Percentiles rank a stretch among this genome's conserved stretches.
These are phyloP conservation scores for Buxus sempervirens DNA, from an alignment of 164 flowering plant species.

Conservation along the genomic window DNA sequence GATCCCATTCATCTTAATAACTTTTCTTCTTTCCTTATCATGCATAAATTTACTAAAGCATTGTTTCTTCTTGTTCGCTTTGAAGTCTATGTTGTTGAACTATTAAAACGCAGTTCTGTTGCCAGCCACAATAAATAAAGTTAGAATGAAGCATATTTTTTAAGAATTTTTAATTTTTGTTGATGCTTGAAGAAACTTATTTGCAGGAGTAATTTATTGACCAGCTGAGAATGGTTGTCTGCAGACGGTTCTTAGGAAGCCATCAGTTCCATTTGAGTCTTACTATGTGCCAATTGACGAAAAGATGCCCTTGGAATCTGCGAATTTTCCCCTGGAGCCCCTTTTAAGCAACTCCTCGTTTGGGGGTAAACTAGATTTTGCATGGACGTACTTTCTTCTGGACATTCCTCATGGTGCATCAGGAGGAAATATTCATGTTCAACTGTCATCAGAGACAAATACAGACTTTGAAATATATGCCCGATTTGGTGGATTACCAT, in stretches of 20 bases:
- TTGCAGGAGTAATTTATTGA: constrained; percentile 28
- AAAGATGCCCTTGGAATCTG: constrained; percentile 32
- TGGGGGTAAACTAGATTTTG: constrained; percentile 23
- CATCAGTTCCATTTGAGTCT: constrained; percentile 49
- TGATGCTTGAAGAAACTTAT: constrained; percentile 24
- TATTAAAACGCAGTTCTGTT: not conserved
- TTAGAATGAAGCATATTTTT: not conserved
- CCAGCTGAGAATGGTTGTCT: constrained; percentile 42
- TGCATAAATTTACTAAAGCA: no score
- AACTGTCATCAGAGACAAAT: constrained; percentile 40
- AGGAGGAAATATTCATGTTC: constrained; percentile 74
- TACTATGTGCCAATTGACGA: constrained; percentile 58
- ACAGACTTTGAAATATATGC: constrained; percentile 62
- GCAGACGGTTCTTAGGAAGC: constrained; percentile 67
- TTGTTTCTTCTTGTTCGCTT: not conserved
- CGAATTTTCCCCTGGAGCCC: constrained; percentile 61
- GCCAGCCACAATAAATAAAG: not conserved
- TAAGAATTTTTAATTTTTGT: constrained; percentile 9
- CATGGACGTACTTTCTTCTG: constrained; percentile 80
- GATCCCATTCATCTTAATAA: no score
- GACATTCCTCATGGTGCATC: constrained; percentile 84
- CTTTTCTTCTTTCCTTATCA: no score
- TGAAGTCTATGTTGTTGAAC: not conserved
- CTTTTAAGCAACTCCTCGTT: constrained; percentile 56
- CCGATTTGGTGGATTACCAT: constrained; percentile 75